Base-by-base conservation (phyloP, 176 grass and related monocot species). In the Carex kokanica region DNA sequence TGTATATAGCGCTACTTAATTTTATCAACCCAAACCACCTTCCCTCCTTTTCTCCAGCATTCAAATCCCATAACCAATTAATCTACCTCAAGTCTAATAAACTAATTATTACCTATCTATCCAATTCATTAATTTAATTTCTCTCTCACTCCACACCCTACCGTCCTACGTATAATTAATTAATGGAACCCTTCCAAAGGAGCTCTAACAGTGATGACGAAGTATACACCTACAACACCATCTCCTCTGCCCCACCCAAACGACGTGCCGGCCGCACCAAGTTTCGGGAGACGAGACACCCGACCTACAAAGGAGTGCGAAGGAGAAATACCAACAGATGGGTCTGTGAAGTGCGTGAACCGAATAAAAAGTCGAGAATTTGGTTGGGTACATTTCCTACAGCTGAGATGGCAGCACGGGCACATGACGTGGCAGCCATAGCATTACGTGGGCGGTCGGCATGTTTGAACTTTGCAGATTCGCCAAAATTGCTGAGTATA, bases 271-370 rank as follows among this genome's bases (percentile, higher is more conserved):
- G 95, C 2, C 64, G 95, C 64, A 98, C 95, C 84, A 98, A 98
- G 90, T 98, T 98, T 83, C 88, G 90, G 32, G 95, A 98, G 89
- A 98, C 92, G 43, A 90, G 95, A 36, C 95, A 98, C 86, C 92
- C 95, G 6, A 85, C 94, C 18, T 98, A 86, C 95, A 94, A 93
- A 89, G 95, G 95, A 55, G 95, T 98, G 40, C 90, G 95, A 15
- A 82, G 60, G 12, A 84, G 95, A 55, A 94, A 94, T 82, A 82
- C 89, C n/a, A 89, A 93, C 6, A 11, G 91, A 80, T 98, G 95
- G 95, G 92, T 98, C n/a, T 98, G 95, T 87, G 94, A 97, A 89
- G 94, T 97, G 85, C 88, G 92, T 5, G 92, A 97, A 84, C 94
- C 94, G 2, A 91, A 89, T 85, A 88, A 93, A 65, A 94, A 97